phyloP scores from a whole-genome alignment of 192 early-diverging fungal genomes.

The Funneliformis geosporum region DNA sequence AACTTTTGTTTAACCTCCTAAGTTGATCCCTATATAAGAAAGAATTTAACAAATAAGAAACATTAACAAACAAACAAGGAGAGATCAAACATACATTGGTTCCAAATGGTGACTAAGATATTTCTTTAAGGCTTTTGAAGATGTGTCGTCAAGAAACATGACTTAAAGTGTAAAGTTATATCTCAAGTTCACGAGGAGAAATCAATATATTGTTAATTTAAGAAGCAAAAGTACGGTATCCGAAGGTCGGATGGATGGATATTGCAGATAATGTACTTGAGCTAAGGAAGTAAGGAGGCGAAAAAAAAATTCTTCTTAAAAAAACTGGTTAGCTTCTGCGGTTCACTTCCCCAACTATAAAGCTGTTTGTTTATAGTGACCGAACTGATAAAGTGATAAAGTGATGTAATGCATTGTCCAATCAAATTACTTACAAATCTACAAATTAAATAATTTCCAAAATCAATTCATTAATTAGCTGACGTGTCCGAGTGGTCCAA shows the following conservation, averaged over 20 bases:
- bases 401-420: neutral
- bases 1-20: neutral
- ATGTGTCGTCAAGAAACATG: conserved; percentile 30
- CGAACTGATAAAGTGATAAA: too few relatives aligned
- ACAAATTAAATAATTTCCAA: neutral
- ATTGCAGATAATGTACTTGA: neutral
- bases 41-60: neutral
- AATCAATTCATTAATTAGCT: neutral
- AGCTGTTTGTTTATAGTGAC: neutral
- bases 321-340: neutral
- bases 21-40: neutral
- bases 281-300: neutral
- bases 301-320: neutral
- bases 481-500: conserved; percentile 37
- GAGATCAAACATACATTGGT: conserved; percentile 13
- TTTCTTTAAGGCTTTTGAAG: conserved; percentile 31
- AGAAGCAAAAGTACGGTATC: neutral
- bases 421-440: neutral
- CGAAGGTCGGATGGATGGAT: neutral
- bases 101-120: conserved; percentile 25
- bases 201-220: neutral
- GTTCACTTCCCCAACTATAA: neutral
- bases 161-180: neutral
- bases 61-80: neutral
- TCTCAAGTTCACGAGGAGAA: conserved; percentile 13